A percentile compares a stretch with the other conserved stretches of the same genome.
These are phyloP conservation scores for Colletotrichum zoysiae DNA, from an alignment of 2,329 filamentous ascomycete species.

Conservation along the genomic window DNA sequence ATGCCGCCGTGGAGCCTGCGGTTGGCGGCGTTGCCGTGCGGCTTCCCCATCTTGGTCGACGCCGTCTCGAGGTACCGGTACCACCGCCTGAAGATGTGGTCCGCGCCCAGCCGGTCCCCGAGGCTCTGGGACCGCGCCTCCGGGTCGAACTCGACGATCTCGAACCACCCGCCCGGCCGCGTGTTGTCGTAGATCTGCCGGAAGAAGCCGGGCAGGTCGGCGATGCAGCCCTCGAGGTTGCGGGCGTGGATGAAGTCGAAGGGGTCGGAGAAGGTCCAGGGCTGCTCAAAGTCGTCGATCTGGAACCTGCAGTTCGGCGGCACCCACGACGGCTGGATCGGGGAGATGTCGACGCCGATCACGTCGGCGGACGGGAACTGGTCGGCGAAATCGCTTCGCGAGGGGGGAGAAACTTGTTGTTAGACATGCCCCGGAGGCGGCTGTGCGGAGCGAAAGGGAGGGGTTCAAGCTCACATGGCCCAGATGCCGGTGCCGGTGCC, in stretches of 20 bases:
- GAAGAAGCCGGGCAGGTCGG: constrained; percentile 69
- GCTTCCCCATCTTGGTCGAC: constrained; percentile 48
- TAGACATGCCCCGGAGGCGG: constrained; percentile 9
- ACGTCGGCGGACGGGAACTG: constrained; percentile 58
- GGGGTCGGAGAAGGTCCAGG: constrained; percentile 58
- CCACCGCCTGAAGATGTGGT: constrained; percentile 43
- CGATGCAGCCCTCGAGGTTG: constrained; percentile 68
- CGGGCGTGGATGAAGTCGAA: constrained; percentile 74
- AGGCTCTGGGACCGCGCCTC: constrained; percentile 29
- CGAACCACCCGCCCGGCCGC: constrained; percentile 54
- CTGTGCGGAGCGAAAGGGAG: no score
- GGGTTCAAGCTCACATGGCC: constrained; percentile 51
- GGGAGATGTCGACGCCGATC: constrained; percentile 67
- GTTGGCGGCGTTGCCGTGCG: constrained; percentile 46
- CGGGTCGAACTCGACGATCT: constrained; percentile 48
- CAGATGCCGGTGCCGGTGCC: constrained; percentile 60
- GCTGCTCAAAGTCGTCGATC: constrained; percentile 51
- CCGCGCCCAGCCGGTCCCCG: not conserved
- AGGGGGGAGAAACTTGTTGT: not conserved
- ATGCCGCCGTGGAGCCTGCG: constrained; percentile 42
- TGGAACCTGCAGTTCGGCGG: constrained; percentile 54
- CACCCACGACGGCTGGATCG: constrained; percentile 61
- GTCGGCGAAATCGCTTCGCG: constrained; percentile 61
- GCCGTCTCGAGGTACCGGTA: constrained; percentile 47
- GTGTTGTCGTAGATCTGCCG: constrained; percentile 62